Conservation (phyloP, 2,329 filamentous ascomycete genomes). For the Fusarium sp. region DNA sequence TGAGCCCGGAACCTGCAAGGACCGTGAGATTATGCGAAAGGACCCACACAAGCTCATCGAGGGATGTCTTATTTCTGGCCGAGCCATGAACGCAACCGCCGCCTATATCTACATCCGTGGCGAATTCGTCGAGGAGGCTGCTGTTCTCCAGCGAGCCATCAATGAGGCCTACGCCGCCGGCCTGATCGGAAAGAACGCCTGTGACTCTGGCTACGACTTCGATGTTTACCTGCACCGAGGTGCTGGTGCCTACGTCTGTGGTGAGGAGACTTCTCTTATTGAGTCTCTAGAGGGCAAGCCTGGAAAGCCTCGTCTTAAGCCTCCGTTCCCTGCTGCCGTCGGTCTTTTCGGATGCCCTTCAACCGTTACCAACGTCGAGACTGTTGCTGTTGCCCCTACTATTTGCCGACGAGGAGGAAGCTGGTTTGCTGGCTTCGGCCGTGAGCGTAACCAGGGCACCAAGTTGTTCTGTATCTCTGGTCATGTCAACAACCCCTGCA, state of each 20-base stretch:
- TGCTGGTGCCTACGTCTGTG: conserved; percentile 97
- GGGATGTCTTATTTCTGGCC: conserved; percentile 93
- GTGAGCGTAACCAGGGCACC: conserved; percentile 95
- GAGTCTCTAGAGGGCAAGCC: conserved; percentile 99
- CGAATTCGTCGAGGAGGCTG: conserved; percentile 96
- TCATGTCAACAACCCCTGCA: conserved; percentile 98
- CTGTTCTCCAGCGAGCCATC: conserved; percentile 91
- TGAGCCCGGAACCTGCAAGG: conserved; percentile 98
- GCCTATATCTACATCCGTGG: conserved; percentile 99
- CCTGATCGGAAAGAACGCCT: conserved; percentile 97
- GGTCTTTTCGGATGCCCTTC: conserved; percentile 98
- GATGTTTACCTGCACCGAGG: conserved; percentile 97
- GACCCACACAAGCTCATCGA: conserved; percentile 99
- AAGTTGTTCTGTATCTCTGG: conserved; percentile 99
- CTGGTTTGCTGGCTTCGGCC: conserved; percentile 95
- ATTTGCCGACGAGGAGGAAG: conserved; percentile 90
- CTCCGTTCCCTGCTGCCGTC: conserved; percentile 95
- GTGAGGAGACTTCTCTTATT: conserved; percentile 97
- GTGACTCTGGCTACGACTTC: conserved; percentile 95
- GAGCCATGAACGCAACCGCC: conserved; percentile 98
- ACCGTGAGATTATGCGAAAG: conserved; percentile 99
- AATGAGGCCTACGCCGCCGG: conserved; percentile 97
- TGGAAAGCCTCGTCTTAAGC: conserved; percentile 98
- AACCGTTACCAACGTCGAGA: conserved; percentile 98
- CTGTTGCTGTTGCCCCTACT: conserved; percentile 91